Percentiles rank a stretch among this genome's conserved stretches.
Evolutionary conservation across 768 basidiomycete species (phyloP).

Genomic region (Nidularia pulvinata): DNA sequence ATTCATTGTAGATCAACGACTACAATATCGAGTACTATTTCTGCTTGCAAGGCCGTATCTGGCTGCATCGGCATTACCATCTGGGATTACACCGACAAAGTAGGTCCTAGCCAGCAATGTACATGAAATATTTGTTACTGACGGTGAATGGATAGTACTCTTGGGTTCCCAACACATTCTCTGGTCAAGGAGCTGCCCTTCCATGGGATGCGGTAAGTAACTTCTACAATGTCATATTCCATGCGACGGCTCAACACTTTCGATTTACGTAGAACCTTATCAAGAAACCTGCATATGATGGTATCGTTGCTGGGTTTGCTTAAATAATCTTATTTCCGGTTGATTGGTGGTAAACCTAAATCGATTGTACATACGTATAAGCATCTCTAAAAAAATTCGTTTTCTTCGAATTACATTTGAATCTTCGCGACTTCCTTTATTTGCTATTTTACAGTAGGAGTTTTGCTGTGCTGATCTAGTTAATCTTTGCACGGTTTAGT

Average conservation of each 20-base stretch:
- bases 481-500: too few species aligned
- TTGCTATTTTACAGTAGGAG: too few species aligned
- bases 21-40: constrained; percentile 34
- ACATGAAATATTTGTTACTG: neutral
- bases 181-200: constrained; percentile 34
- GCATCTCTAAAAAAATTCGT: too few species aligned
- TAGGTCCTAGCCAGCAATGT: neutral
- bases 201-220: constrained; percentile 32
- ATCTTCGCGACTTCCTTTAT: too few species aligned
- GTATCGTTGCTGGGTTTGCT: constrained; percentile 32
- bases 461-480: too few species aligned
- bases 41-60: constrained; percentile 45
- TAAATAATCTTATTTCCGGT: neutral
- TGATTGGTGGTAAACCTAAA: too few species aligned
- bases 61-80: constrained; percentile 43
- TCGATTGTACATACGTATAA: too few species aligned
- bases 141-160: constrained; percentile 22
- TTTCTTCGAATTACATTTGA: too few species aligned
- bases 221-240: neutral
- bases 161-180: constrained; percentile 35
- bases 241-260: neutral
- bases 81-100: constrained; percentile 46
- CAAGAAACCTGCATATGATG: constrained; percentile 44
- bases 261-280: constrained; percentile 26
- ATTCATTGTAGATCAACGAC: constrained; percentile 17